Base-by-base conservation (phyloP, 768 basidiomycete genomes). In the Naematelia encephala region DNA sequence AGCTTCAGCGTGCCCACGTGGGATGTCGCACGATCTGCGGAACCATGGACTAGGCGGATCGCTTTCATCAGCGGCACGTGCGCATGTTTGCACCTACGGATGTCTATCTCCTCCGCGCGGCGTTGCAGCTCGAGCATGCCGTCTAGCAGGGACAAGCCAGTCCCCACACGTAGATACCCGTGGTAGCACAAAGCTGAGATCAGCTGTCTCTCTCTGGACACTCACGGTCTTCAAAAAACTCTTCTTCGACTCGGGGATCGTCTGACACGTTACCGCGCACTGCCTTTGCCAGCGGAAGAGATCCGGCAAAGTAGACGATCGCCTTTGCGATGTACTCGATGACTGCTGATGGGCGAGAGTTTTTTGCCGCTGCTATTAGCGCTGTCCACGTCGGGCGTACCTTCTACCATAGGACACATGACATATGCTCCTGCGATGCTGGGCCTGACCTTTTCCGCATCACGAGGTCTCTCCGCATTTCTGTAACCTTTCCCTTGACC, bases 171-270 rank as follows among this genome's bases (percentile, higher is more conserved):
- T 1, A 80, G 62, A 53, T 68, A 69, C 14, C 76, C 76, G 46
- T 74, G 70, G 55, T 80, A 80, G n/a, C 74, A 74, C 1, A 76
- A 50, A 1, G 74, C 76, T 73, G 61, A 51, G 23, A 3, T 66
- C 5, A 60, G 51, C 49, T 14, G 27, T 34, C 46, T 47, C 47
- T 22, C 39, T 45, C n/a, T 23, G 1, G 19, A 4, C 19, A 65
- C 72, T 67, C 29, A 75, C 70, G 74, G 64, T 74, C 71, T 56
- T 73, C 61, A 22, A 64, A 68, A 61, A 78, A 78, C 43, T 79
- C 79, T 39, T 71, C 74, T 52, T 78, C 77, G 2, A 79, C 77
- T 34, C 73, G 66, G 1, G 79, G 78, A 68, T 80, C 78, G 59
- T 78, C 77, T 52, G 72, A 77, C 5, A 73, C 75, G 19, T 76